A percentile compares a stretch with the other conserved stretches of the same genome.
Conservation (phyloP, 2,329 filamentous ascomycete genomes). For the Didymella pinodella region DNA sequence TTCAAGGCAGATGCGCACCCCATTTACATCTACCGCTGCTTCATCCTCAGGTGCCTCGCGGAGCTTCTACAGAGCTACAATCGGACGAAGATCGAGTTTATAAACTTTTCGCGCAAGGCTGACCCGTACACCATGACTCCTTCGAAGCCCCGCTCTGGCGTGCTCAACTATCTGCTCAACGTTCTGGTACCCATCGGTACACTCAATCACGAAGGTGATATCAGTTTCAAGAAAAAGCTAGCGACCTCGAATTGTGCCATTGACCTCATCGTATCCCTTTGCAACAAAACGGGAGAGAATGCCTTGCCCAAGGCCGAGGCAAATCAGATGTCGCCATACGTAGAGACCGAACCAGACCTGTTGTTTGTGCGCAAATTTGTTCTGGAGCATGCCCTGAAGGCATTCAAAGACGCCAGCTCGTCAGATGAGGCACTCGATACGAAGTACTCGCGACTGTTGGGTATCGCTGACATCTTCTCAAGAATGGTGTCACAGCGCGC, state of each 20-base stretch:
- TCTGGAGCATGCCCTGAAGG: slow-evolving; percentile 88
- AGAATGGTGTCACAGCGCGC: slow-evolving; percentile 77
- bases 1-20: slow-evolving; percentile 95
- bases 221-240: slow-evolving; percentile 81
- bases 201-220: slow-evolving; percentile 75
- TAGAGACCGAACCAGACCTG: slow-evolving; percentile 82
- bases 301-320: slow-evolving; percentile 60
- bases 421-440: slow-evolving; percentile 82
- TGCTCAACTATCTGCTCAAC: slow-evolving; percentile 92
- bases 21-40: slow-evolving; percentile 96
- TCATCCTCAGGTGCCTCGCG: slow-evolving; percentile 88
- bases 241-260: slow-evolving; percentile 88
- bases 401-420: slow-evolving; percentile 85
- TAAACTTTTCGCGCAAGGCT: slow-evolving; percentile 95
- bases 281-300: slow-evolving; percentile 85
- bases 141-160: slow-evolving; percentile 89
- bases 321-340: slow-evolving; percentile 48
- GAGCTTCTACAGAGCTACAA: slow-evolving; percentile 93
- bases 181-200: slow-evolving; percentile 74
- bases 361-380: slow-evolving; percentile 95
- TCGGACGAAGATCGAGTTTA: slow-evolving; percentile 95
- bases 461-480: slow-evolving; percentile 88
- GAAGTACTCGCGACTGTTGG: slow-evolving; percentile 88
- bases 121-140: slow-evolving; percentile 85
- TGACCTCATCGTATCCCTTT: slow-evolving; percentile 83